Base-by-base conservation (phyloP, 106 monocot species). In the Amphibolis antarctica region DNA sequence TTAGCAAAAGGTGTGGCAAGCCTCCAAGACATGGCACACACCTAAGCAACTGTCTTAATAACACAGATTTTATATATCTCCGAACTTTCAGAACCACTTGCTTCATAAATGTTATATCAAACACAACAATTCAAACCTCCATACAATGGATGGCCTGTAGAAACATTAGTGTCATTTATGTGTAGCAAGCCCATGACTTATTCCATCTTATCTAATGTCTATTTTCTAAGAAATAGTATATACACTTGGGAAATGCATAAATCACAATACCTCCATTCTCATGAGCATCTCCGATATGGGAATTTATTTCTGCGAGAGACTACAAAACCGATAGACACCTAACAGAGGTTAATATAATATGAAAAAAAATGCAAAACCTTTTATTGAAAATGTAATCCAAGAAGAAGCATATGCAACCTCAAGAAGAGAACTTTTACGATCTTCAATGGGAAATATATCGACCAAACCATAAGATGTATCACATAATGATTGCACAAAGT, bases 401-500 rank as follows among this genome's bases (percentile, higher is more conserved):
- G 27, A 64, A 71, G 18, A 72, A 28, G 28, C 0, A 14, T 44
- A 12, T 21, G 50, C 44, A 72, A 98, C 98, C 91, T 98, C 98
- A 30, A 60, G 72, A 63, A 98, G 87, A 71, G 98, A 91, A 81
- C 74, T 75, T 85, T 98, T 98, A 22, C 98, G 87, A 72, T 98
- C 91, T 71, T 98, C 89, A 65, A 91, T 70, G 62, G 98, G 98
- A 77, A 91, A 98, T 65, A 98, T 85, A 60, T 98, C 98, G 50
- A 98, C 98, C 72, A 98, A 74, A 18, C 85, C 85, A 79, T 91
- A 98, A 19, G 98, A 98, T 28, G 98, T 98, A 53, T 98, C 91
- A 68, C 98, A 98, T 69, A 98, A 77, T 69, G 87, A 65, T 53
- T 88, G 98, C 60, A 98, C 98, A 79, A 98, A 88, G 51, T 98